These are phyloP conservation scores for Extremus antarcticus DNA, from an alignment of 495 filamentous ascomycete genomes.

Conservation along the genomic window DNA sequence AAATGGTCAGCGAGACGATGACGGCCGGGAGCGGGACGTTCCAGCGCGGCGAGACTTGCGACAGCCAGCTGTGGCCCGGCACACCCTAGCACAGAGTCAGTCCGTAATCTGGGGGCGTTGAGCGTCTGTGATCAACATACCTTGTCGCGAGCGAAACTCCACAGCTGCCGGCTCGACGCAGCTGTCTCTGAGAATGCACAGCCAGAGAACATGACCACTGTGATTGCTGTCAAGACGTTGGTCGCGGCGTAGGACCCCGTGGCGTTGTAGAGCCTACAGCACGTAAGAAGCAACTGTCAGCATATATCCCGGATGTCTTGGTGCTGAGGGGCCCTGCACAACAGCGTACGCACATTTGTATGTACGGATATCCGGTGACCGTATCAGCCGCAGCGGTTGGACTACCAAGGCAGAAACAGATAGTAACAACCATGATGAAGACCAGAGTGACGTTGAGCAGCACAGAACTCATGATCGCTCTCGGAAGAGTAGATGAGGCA, in stretches of 20 bases:
- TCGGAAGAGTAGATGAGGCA: conserved; percentile 21
- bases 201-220: background rate
- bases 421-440: conserved; percentile 24
- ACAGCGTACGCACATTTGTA: conserved; percentile 5
- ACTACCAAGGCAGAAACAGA: conserved; percentile 23
- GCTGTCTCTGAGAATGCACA: background rate
- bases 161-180: background rate
- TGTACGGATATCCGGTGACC: conserved; percentile 22
- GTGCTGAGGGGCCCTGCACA: too few species aligned
- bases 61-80: background rate
- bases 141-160: conserved; percentile 1
- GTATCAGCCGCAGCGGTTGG: conserved; percentile 9
- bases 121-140: background rate
- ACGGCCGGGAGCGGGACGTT: conserved; percentile 1
- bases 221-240: conserved; percentile 8
- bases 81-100: background rate
- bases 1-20: background rate
- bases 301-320: too few species aligned
- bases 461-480: conserved; percentile 17
- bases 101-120: background rate
- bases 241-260: conserved; percentile 18
- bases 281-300: too few species aligned
- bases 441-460: conserved; percentile 20
- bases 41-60: background rate
- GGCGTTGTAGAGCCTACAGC: conserved; percentile 22